Base-by-base conservation (phyloP, 345 rosid species). In the Eucalyptus regnans region DNA sequence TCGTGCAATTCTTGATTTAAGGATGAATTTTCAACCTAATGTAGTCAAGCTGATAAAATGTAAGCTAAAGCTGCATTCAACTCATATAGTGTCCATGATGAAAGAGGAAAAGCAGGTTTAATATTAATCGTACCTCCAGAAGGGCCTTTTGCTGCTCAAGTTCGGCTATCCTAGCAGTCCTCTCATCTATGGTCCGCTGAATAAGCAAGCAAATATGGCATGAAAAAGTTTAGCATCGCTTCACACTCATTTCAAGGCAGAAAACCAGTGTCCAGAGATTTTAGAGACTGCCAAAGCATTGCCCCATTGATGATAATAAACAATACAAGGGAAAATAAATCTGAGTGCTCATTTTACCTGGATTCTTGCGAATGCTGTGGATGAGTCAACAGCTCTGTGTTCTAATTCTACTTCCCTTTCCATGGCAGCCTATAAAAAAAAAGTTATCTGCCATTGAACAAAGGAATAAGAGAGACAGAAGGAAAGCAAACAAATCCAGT, bases 371-470 rank as follows among this genome's bases (percentile, higher is more conserved):
- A 98, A 97, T 87, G 97, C 99, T n/a, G 98, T 93, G 86, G 99
- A 95, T 87, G 99, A 92, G 92, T 98, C 99, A 88, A 96, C 93
- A 88, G 99, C 99, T 92, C 97, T 94, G 91, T 97, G 98, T 92
- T 98, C 99, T 91, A 96, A 90, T 88, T 98, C 99, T 90, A 94
- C 95, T 93, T 98, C 99, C 95, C 99, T 96, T 90, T 96, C 99
- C 98, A 94, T 96, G 86, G 99, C 95, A 93, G 98, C 98, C 99
- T 98, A 93, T 89, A 90, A 90, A 17, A 88, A 54, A 90, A 60
- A 56, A 37, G 27, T 76, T 37, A 76, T 76, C 46, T 37, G 27
- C 87, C 68, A 80, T 56, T 62, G 52, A 64, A 89, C 52, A 90
- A 83, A 91, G 62, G 86, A 86, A 90, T 13, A 83, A 18, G 8